A percentile compares a stretch with the other conserved stretches of the same genome.
Evolutionary conservation across 495 filamentous ascomycete genomes (phyloP).

Genomic region (Aspergillus wentii): DNA sequence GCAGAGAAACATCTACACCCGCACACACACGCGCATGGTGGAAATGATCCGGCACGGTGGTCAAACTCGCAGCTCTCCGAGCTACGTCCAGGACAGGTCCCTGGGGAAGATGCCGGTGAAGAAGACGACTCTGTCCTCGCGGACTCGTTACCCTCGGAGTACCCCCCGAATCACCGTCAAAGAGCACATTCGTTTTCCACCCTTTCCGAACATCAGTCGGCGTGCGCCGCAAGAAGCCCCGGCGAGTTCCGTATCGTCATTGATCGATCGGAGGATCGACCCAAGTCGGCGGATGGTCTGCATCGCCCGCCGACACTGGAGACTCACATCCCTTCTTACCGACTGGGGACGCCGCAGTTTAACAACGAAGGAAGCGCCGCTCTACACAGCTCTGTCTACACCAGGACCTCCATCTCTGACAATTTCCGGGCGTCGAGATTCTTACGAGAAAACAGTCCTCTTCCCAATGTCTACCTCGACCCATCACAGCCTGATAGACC

Average conservation of each 20-base stretch:
- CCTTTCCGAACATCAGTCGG: slow-evolving; percentile 46
- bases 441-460: slow-evolving; percentile 16
- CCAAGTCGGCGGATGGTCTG: slow-evolving; percentile 63
- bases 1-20: slow-evolving; percentile 30
- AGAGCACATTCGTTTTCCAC: slow-evolving; percentile 63
- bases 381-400: slow-evolving; percentile 69
- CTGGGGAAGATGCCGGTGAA: slow-evolving; percentile 22
- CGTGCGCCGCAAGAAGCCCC: slow-evolving; percentile 22
- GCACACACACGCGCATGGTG: slow-evolving; percentile 6
- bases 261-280: slow-evolving; percentile 63
- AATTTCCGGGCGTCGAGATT: slow-evolving; percentile 47
- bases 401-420: slow-evolving; percentile 48
- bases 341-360: slow-evolving; percentile 78
- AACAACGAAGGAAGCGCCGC: slow-evolving; percentile 72
- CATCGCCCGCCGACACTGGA: slow-evolving; percentile 55
- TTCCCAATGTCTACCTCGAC: slow-evolving; percentile 17
- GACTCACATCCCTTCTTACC: slow-evolving; percentile 81
- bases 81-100: slow-evolving; percentile 25
- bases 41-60: slow-evolving; percentile 33
- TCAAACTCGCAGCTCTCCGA: slow-evolving; percentile 47
- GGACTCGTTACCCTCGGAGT: slow-evolving; percentile 21
- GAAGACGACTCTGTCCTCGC: slow-evolving; percentile 27
- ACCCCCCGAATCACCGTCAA: slow-evolving; percentile 27
- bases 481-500: slow-evolving; percentile 22
- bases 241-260: slow-evolving; percentile 83